phyloP scores from a whole-genome alignment of 2,329 filamentous ascomycete genomes.

The Colletotrichum graminicola region DNA sequence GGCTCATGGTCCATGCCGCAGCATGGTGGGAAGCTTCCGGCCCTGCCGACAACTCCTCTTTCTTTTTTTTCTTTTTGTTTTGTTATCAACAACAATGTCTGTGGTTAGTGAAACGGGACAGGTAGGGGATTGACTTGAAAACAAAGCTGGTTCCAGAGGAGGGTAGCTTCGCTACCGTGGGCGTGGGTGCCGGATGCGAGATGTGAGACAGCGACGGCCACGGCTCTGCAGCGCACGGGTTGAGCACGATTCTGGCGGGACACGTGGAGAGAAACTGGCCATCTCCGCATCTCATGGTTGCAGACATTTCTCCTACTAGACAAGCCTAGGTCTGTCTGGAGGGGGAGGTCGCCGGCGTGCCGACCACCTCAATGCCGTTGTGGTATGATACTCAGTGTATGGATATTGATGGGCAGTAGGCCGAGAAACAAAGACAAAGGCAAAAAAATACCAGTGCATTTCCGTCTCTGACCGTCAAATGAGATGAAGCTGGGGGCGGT shows the following conservation, averaged over 20 bases:
- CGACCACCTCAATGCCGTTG: background rate
- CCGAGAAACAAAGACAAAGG: too few species aligned
- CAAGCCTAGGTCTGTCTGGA: background rate
- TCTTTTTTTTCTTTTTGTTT: too few species aligned
- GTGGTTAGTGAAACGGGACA: background rate
- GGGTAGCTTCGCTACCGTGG: background rate
- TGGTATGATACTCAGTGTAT: too few species aligned
- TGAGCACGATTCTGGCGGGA: slow-evolving; percentile 29
- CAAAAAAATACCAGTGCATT: background rate
- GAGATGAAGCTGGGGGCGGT: slow-evolving; percentile 6
- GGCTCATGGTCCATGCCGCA: background rate
- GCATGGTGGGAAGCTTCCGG: background rate
- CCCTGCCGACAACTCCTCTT: background rate
- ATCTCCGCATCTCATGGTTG: slow-evolving; percentile 11
- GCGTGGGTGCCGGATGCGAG: slow-evolving; percentile 1
- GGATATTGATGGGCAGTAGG: too few species aligned
- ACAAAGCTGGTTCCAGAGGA: background rate
- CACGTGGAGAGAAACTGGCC: slow-evolving; percentile 30
- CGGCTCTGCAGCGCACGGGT: slow-evolving; percentile 20
- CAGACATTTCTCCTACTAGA: background rate
- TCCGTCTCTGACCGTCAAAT: slow-evolving; percentile 1
- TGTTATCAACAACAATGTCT: too few species aligned
- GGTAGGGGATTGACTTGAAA: background rate
- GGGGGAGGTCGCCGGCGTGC: too few species aligned
- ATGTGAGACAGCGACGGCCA: slow-evolving; percentile 16